Conservation (phyloP, 2,329 filamentous ascomycete genomes). For the Dryadomyces quercus-mongolicae region DNA sequence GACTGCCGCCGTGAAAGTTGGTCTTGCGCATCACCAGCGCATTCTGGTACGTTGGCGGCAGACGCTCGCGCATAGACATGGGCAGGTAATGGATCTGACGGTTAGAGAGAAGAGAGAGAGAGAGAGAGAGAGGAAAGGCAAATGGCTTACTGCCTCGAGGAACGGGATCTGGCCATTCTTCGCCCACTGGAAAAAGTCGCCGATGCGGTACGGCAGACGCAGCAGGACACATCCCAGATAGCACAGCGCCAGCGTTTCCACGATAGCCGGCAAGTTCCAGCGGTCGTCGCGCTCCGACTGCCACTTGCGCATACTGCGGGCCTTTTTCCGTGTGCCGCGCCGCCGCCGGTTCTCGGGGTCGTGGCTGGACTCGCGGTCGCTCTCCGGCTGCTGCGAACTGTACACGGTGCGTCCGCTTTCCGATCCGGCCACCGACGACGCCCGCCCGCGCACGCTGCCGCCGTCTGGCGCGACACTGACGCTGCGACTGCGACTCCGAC, state of each 20-base stretch:
- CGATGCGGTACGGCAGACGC: slow-evolving; percentile 62
- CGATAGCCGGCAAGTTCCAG: slow-evolving; percentile 51
- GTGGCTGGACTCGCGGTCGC: slow-evolving; percentile 8
- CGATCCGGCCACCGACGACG: neutral
- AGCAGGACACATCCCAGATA: slow-evolving; percentile 70
- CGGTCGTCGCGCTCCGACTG: slow-evolving; percentile 28
- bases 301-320: slow-evolving; percentile 28
- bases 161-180: slow-evolving; percentile 59
- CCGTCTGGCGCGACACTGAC: neutral
- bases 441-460: neutral
- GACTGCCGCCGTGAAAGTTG: slow-evolving; percentile 36
- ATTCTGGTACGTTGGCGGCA: slow-evolving; percentile 49
- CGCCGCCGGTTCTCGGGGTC: neutral
- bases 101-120: neutral
- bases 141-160: slow-evolving; percentile 45
- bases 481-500: slow-evolving; percentile 14
- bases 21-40: slow-evolving; percentile 39
- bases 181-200: slow-evolving; percentile 60
- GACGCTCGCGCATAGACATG: slow-evolving; percentile 48
- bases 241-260: slow-evolving; percentile 66
- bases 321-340: slow-evolving; percentile 6
- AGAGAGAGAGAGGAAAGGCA: slow-evolving; percentile 4
- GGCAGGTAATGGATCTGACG: slow-evolving; percentile 45
- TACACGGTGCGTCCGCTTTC: slow-evolving; percentile 8
- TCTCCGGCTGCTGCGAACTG: slow-evolving; percentile 8